Conservation (phyloP, 2,329 filamentous ascomycete genomes). For the Colletotrichum incanum region DNA sequence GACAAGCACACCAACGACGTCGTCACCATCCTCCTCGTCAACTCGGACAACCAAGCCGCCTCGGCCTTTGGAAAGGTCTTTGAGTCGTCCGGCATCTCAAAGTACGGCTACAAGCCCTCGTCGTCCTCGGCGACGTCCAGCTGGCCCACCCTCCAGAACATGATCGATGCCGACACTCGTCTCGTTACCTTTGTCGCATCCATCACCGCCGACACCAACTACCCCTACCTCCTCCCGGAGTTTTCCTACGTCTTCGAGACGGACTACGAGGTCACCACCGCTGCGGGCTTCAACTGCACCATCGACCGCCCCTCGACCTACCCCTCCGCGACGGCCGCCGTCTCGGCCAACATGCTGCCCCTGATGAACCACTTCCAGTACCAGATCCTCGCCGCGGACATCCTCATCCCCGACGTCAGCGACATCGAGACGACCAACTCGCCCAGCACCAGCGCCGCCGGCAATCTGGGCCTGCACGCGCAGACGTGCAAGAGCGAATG, state of each 20-base stretch:
- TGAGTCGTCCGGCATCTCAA: conserved; percentile 71
- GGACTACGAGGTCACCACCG: conserved; percentile 73
- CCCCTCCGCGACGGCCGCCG: conserved; percentile 64
- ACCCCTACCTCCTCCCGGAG: conserved; percentile 75
- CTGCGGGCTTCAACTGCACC: conserved; percentile 80
- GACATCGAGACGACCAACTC: conserved; percentile 77
- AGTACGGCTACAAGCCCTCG: conserved; percentile 73
- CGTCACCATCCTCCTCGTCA: conserved; percentile 81
- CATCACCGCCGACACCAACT: conserved; percentile 56
- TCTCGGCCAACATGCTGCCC: conserved; percentile 74
- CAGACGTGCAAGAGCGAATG: conserved; percentile 71
- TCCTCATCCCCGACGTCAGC: conserved; percentile 74
- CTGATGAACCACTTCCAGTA: conserved; percentile 89
- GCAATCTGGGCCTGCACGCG: conserved; percentile 70
- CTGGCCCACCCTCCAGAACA: conserved; percentile 81
- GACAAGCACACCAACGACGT: conserved; percentile 80
- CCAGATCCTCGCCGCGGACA: conserved; percentile 65
- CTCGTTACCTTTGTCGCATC: conserved; percentile 80
- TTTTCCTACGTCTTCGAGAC: conserved; percentile 82
- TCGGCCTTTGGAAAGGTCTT: conserved; percentile 70
- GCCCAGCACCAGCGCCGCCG: conserved; percentile 65
- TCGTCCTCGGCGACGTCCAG: conserved; percentile 58
- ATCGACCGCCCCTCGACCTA: conserved; percentile 75
- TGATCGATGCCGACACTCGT: conserved; percentile 77
- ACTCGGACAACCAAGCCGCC: conserved; percentile 73